Evolutionary conservation across 495 filamentous ascomycete species (phyloP).

Genomic region (Penicillium arizonense): DNA sequence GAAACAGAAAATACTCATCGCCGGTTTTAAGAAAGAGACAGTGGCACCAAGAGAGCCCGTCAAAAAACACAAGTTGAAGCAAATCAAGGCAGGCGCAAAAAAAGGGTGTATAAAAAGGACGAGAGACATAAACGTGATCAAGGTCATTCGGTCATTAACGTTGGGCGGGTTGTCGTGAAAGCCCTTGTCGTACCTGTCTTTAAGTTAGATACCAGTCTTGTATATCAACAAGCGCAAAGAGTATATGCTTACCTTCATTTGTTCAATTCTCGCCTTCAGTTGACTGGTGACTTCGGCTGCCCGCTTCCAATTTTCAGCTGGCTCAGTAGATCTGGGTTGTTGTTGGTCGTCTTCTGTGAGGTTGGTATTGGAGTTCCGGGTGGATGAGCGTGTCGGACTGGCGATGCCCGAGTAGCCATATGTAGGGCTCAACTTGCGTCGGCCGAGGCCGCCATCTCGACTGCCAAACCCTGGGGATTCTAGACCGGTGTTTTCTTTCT

Average conservation of each 20-base stretch:
- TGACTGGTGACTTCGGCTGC: conserved; percentile 99
- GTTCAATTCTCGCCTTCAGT: conserved; percentile 93
- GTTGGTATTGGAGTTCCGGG: conserved; percentile 30
- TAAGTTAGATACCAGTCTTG: conserved; percentile 2
- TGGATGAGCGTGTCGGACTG: conserved; percentile 53
- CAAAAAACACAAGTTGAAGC: conserved; percentile 17
- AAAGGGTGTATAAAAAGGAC: conserved; percentile 12
- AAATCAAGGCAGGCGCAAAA: conserved; percentile 10
- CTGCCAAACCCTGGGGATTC: conserved; percentile 39
- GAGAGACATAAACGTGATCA: conserved; percentile 19
- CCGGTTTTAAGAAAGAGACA: conserved; percentile 7
- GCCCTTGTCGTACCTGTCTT: conserved; percentile 42
- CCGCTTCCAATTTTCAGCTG: conserved; percentile 92
- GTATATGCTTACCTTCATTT: conserved; percentile 63
- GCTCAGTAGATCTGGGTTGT: conserved; percentile 41
- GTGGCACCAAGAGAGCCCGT: conserved; percentile 13
- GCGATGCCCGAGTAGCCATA: conserved; percentile 53
- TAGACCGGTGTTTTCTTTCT: conserved; percentile 68
- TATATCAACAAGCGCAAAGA: not conserved
- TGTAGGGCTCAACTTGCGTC: conserved; percentile 46
- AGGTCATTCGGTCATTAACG: conserved; percentile 38
- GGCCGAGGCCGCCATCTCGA: conserved; percentile 35
- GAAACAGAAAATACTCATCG: conserved; percentile 10
- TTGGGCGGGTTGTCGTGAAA: conserved; percentile 38
- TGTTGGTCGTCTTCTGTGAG: conserved; percentile 38